Conservation (phyloP, 2,329 filamentous ascomycete genomes). For the Aspergillus uvarum region DNA sequence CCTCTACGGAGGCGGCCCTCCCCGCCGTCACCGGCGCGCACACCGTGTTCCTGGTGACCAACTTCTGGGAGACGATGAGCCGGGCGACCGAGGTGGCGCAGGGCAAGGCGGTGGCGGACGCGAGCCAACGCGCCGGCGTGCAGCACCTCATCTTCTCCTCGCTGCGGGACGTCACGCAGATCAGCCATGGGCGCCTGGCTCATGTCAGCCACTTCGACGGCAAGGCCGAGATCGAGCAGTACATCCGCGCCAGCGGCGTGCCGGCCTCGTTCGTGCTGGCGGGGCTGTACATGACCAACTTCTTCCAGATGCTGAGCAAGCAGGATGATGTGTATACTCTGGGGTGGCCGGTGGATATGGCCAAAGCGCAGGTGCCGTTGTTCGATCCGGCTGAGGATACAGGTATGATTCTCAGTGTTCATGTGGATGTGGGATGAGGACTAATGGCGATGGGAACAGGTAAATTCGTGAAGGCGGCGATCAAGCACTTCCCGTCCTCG, state of each 20-base stretch:
- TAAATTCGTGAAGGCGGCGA: slow-evolving; percentile 31
- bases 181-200: slow-evolving; percentile 36
- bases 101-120: slow-evolving; percentile 42
- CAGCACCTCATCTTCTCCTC: slow-evolving; percentile 46
- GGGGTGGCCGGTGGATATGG: slow-evolving; percentile 25
- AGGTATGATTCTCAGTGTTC: slow-evolving; percentile 7
- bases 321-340: slow-evolving; percentile 29
- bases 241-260: slow-evolving; percentile 36
- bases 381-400: slow-evolving; percentile 41
- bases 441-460: background rate
- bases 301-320: slow-evolving; percentile 29
- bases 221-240: slow-evolving; percentile 42
- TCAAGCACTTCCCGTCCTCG: slow-evolving; percentile 44
- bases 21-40: slow-evolving; percentile 47
- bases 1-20: slow-evolving; percentile 40
- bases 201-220: slow-evolving; percentile 43
- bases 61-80: slow-evolving; percentile 35
- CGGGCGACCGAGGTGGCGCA: slow-evolving; percentile 29
- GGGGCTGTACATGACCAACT: slow-evolving; percentile 48
- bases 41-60: slow-evolving; percentile 53
- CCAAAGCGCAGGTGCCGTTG: slow-evolving; percentile 41
- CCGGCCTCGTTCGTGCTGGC: slow-evolving; percentile 44
- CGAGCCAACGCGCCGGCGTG: slow-evolving; percentile 36
- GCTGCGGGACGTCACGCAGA: slow-evolving; percentile 31
- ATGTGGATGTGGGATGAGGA: too few relatives aligned